Percentiles rank a stretch among this genome's conserved stretches.
Conservation (phyloP, 768 basidiomycete species). For the Kondoa subrosea region DNA sequence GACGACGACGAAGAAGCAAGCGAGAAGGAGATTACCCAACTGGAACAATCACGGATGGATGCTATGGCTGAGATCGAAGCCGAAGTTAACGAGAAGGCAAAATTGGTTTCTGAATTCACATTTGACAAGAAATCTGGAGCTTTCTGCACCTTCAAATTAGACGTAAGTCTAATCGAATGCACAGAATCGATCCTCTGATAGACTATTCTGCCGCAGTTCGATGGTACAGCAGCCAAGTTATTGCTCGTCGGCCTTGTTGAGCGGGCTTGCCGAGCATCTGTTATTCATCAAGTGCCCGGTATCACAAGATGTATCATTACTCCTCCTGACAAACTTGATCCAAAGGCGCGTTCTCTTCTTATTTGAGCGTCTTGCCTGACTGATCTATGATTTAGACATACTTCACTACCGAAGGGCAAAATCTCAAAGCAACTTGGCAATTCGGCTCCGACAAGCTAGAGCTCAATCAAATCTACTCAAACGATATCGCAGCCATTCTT, state of each 20-base stretch:
- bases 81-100: slow-evolving; percentile 17
- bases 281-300: slow-evolving; percentile 75
- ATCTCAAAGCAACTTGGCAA: slow-evolving; percentile 72
- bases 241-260: slow-evolving; percentile 87
- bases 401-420: slow-evolving; percentile 79
- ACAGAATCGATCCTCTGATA: slow-evolving; percentile 2
- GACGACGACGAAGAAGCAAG: slow-evolving; percentile 39
- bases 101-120: slow-evolving; percentile 48
- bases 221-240: slow-evolving; percentile 73
- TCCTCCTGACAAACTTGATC: slow-evolving; percentile 42
- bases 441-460: slow-evolving; percentile 44
- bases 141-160: slow-evolving; percentile 60
- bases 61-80: no score
- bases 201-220: slow-evolving; percentile 44
- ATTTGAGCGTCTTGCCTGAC: slow-evolving; percentile 19
- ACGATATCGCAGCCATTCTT: slow-evolving; percentile 82
- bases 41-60: no score
- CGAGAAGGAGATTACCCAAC: slow-evolving; percentile 48
- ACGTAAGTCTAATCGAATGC: slow-evolving; percentile 41
- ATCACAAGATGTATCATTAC: slow-evolving; percentile 73
- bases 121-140: slow-evolving; percentile 30
- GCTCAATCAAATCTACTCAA: slow-evolving; percentile 68
- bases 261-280: slow-evolving; percentile 59
- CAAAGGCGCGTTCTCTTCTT: slow-evolving; percentile 29
- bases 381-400: slow-evolving; percentile 22